phyloP scores from a whole-genome alignment of 2,329 filamentous ascomycete genomes.

The Fusarium sambucinum region DNA sequence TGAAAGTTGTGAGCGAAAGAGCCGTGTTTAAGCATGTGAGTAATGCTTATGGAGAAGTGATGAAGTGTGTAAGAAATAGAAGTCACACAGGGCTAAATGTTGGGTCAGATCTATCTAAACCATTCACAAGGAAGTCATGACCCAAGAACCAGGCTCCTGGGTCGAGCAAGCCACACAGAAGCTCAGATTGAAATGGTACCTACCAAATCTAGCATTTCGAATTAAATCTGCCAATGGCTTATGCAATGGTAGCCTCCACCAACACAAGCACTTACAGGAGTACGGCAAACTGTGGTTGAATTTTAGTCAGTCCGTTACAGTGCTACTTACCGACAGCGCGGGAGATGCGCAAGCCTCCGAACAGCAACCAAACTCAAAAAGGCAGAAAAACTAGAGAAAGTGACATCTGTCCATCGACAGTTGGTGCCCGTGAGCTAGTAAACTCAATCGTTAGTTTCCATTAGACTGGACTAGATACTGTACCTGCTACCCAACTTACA shows the following conservation, averaged over 20 bases:
- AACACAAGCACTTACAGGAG: neutral
- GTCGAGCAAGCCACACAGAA: constrained; percentile 19
- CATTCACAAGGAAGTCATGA: neutral
- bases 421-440: constrained; percentile 15
- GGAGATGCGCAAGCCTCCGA: constrained; percentile 41
- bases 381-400: constrained; percentile 12
- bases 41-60: neutral
- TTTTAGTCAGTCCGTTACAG: constrained; percentile 1
- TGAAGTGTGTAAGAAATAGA: neutral
- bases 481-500: neutral
- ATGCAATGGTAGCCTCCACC: neutral
- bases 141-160: constrained; percentile 29
- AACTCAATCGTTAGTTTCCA: constrained; percentile 5
- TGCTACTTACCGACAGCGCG: constrained; percentile 27
- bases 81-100: no score
- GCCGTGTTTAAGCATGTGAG: neutral
- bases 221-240: neutral
- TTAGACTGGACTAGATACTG: neutral
- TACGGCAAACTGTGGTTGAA: constrained; percentile 13
- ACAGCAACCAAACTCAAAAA: constrained; percentile 25
- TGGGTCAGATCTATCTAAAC: neutral
- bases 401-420: constrained; percentile 9
- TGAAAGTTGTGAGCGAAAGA: constrained; percentile 1
- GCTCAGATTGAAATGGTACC: neutral
- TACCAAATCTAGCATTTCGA: neutral